Conservation (phyloP, 106 monocot species). For the Phalaenopsis aphrodite region DNA sequence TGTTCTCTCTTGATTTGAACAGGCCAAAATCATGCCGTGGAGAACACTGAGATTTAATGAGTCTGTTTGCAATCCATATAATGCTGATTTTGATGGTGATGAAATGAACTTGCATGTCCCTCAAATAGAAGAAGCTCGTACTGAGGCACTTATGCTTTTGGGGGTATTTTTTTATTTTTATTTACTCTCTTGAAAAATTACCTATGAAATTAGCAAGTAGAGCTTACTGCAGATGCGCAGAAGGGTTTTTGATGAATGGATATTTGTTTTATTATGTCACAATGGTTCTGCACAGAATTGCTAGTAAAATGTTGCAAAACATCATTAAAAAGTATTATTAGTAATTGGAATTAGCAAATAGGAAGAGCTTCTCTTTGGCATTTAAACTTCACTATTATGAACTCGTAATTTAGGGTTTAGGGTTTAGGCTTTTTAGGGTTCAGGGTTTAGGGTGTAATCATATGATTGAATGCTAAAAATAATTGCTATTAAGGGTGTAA, state of each 20-base stretch:
- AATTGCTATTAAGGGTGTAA: too few relatives aligned
- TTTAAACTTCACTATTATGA: neutral
- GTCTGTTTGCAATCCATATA: slow-evolving; percentile 99
- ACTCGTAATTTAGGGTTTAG: neutral
- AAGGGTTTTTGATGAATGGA: neutral
- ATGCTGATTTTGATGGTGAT: slow-evolving; percentile 99
- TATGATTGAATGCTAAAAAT: too few relatives aligned
- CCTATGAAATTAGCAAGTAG: neutral
- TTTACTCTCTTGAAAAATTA: neutral
- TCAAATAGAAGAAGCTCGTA: slow-evolving; percentile 98
- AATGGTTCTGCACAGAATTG: neutral
- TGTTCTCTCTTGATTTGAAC: slow-evolving; percentile 8
- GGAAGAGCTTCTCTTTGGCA: neutral
- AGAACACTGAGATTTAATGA: slow-evolving; percentile 97
- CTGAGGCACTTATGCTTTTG: slow-evolving; percentile 98
- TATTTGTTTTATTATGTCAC: neutral
- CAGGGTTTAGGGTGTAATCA: too few relatives aligned
- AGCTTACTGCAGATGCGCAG: neutral
- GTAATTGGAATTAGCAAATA: neutral
- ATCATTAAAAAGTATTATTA: neutral
- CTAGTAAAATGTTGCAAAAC: neutral
- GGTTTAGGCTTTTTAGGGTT: too few relatives aligned
- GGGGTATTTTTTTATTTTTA: slow-evolving; percentile 48
- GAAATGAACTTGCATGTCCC: slow-evolving; percentile 99
- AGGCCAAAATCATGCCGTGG: slow-evolving; percentile 98